Percentiles rank a stretch among this genome's conserved stretches.
phyloP scores from a whole-genome alignment of 2,329 filamentous ascomycete species.

The Phoma sp. region DNA sequence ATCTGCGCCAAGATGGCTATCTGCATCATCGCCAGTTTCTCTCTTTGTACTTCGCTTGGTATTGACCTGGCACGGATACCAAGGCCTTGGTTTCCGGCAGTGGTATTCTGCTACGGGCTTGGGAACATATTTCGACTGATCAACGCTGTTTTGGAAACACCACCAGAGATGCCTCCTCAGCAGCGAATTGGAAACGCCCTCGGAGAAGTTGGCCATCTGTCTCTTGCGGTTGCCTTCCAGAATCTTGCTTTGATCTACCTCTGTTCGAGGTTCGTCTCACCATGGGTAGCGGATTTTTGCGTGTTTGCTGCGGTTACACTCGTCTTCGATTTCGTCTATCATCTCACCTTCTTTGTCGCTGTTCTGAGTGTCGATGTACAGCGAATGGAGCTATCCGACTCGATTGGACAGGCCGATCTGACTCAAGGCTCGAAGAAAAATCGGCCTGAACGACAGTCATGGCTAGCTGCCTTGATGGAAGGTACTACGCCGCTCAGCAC shows the following conservation, averaged over 20 bases:
- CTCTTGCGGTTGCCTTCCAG: constrained; percentile 70
- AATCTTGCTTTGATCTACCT: constrained; percentile 71
- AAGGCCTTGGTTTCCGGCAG: constrained; percentile 74
- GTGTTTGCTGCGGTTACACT: constrained; percentile 77
- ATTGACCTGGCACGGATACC: constrained; percentile 79
- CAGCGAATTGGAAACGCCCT: constrained; percentile 75
- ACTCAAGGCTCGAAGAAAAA: constrained; percentile 53
- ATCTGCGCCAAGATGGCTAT: constrained; percentile 73
- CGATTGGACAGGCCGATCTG: constrained; percentile 58
- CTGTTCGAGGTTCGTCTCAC: constrained; percentile 70
- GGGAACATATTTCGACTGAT: constrained; percentile 82
- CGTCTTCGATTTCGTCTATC: constrained; percentile 77
- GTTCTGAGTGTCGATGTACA: constrained; percentile 81
- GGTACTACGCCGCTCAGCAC: constrained; percentile 74
- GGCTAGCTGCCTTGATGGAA: constrained; percentile 67
- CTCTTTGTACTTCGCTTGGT: constrained; percentile 76
- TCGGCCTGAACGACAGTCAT: constrained; percentile 57
- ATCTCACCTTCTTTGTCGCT: constrained; percentile 80
- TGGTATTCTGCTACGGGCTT: constrained; percentile 77
- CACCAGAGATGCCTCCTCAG: constrained; percentile 71
- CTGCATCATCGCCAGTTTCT: constrained; percentile 80
- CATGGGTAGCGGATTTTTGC: constrained; percentile 77
- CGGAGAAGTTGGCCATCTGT: constrained; percentile 73
- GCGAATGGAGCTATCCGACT: constrained; percentile 76
- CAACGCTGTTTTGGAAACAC: constrained; percentile 76